Evolutionary conservation across 352 stramenopile species (phyloP).

Genomic region (Elongisporangium undulatum): DNA sequence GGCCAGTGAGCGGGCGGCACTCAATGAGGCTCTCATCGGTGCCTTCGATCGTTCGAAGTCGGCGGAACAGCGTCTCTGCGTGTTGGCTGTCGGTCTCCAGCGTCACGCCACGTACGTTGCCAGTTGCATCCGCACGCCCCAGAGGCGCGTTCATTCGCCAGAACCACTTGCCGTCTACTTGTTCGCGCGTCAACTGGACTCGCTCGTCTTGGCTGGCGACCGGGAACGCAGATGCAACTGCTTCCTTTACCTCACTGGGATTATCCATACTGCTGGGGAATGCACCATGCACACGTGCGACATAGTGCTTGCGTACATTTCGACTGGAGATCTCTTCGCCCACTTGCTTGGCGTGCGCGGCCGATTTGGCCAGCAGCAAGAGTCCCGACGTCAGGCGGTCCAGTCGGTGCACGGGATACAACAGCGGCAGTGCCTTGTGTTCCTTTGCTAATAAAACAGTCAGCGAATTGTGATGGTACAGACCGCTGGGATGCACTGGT

Average conservation of each 20-base stretch:
- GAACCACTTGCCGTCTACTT: conserved; percentile 12
- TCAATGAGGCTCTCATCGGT: conserved; percentile 73
- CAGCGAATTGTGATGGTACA: conserved; percentile 90
- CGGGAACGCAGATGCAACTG: not conserved
- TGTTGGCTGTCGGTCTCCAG: conserved; percentile 1
- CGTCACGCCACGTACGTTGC: conserved; percentile 16
- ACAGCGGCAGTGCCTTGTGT: conserved; percentile 24
- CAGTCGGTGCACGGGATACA: conserved; percentile 87
- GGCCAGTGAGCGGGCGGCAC: conserved; percentile 86
- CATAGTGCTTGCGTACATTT: conserved; percentile 47
- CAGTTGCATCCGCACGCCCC: conserved; percentile 10
- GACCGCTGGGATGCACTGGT: conserved; percentile 90
- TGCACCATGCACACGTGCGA: conserved; percentile 34
- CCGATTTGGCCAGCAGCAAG: conserved; percentile 46
- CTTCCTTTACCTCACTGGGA: not conserved
- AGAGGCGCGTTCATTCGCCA: conserved; percentile 42
- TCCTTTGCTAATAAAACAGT: conserved; percentile 38
- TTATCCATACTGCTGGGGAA: conserved; percentile 20
- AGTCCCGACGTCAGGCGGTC: conserved; percentile 91
- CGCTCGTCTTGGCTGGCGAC: not conserved
- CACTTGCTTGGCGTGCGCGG: conserved; percentile 32
- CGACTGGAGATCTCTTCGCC: conserved; percentile 30
- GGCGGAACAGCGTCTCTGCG: conserved; percentile 42
- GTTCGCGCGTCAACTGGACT: not conserved
- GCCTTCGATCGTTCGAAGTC: conserved; percentile 10